These are phyloP conservation scores for Macrolepiota fuliginosa DNA, from an alignment of 768 basidiomycete species.

Conservation along the genomic window DNA sequence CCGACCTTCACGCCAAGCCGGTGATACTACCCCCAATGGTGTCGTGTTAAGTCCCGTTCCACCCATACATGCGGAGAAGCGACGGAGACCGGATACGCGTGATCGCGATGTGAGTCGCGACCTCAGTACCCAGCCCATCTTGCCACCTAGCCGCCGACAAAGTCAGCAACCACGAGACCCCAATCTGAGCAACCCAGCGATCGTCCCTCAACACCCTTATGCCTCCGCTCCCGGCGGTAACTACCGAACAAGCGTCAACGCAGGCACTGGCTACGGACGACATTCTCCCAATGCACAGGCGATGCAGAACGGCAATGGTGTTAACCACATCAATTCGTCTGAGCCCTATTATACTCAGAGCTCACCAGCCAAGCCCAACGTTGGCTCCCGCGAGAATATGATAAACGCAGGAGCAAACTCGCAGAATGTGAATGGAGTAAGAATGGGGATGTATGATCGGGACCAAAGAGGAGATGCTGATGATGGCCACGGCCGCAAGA, in stretches of 20 bases:
- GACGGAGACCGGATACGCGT: constrained; percentile 44
- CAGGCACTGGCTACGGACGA: constrained; percentile 48
- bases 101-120: constrained; percentile 53
- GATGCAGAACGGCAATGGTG: constrained; percentile 37
- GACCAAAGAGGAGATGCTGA: constrained; percentile 67
- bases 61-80: constrained; percentile 53
- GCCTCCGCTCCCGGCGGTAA: constrained; percentile 59
- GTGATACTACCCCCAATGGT: constrained; percentile 48
- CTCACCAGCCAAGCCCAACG: constrained; percentile 45
- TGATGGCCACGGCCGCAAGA: constrained; percentile 60
- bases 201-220: constrained; percentile 68
- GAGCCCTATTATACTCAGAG: constrained; percentile 68
- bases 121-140: constrained; percentile 66
- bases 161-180: constrained; percentile 61
- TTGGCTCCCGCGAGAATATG: constrained; percentile 51
- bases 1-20: constrained; percentile 48
- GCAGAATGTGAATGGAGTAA: constrained; percentile 35
- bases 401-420: constrained; percentile 42
- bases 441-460: constrained; percentile 65
- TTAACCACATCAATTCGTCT: constrained; percentile 47
- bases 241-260: constrained; percentile 39
- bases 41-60: constrained; percentile 66
- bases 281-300: constrained; percentile 47
- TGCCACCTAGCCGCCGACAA: constrained; percentile 61
- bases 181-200: constrained; percentile 34